A percentile compares a stretch with the other conserved stretches of the same genome.
Conservation (phyloP, 2,329 filamentous ascomycete species). For the Corniculantispora saksenae region DNA sequence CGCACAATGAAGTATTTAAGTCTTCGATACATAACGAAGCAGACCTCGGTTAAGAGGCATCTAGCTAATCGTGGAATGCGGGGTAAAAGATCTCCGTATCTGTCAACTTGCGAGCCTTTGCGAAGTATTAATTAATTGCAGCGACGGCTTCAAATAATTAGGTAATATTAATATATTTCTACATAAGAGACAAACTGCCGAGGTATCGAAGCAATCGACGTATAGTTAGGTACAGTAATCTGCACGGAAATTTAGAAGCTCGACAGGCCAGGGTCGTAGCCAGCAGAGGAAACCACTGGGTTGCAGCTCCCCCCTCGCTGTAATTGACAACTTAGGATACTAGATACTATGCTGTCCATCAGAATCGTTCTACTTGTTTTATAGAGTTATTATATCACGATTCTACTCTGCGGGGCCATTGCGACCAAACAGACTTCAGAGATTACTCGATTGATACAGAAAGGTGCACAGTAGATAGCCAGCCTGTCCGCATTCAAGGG, state of each 20-base stretch:
- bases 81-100: background rate
- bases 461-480: too few relatives aligned
- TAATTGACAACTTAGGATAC: background rate
- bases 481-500: too few relatives aligned
- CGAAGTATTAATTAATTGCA: background rate
- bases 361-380: background rate
- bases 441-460: too few relatives aligned
- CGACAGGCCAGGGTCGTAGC: background rate
- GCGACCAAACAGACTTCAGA: background rate
- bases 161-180: background rate
- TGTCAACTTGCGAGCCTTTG: background rate
- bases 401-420: background rate
- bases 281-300: background rate
- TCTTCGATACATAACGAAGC: background rate
- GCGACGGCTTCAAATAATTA: too few relatives aligned
- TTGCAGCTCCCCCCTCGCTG: background rate
- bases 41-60: background rate
- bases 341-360: background rate
- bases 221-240: background rate
- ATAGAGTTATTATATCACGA: background rate
- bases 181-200: background rate
- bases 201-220: background rate
- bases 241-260: background rate
- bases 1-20: background rate
- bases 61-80: background rate